Evolutionary conservation across 1,284 basidiomycete genomes (phyloP).

Genomic region (Hortiboletus rubellus): DNA sequence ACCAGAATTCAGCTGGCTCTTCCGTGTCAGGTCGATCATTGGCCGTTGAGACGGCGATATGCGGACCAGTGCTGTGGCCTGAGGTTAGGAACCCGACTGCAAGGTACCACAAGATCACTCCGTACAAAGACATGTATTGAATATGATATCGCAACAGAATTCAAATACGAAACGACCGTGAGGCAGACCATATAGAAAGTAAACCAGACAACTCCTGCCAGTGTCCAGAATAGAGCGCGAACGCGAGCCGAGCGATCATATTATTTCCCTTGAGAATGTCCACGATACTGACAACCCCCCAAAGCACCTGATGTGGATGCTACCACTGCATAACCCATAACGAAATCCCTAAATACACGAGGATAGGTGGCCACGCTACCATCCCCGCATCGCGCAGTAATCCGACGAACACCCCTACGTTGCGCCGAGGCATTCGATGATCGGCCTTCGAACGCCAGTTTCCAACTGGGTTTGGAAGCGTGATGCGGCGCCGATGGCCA

Average conservation of each 20-base stretch:
- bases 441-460: conserved; percentile 5
- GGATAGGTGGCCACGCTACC: conserved; percentile 40
- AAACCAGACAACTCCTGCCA: not conserved
- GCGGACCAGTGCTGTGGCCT: not conserved
- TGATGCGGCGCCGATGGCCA: conserved; percentile 32
- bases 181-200: not conserved
- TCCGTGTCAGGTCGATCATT: not conserved
- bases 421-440: conserved; percentile 12
- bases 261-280: not conserved
- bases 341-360: conserved; percentile 24
- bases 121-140: not conserved
- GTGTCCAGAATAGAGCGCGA: not conserved
- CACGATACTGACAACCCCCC: not conserved
- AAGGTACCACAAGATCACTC: not conserved
- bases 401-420: conserved; percentile 34
- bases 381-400: conserved; percentile 34
- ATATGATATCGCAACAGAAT: not conserved
- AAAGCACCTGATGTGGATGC: not conserved
- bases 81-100: not conserved
- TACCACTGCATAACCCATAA: conserved; percentile 33
- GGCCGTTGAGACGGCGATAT: conserved; percentile 1
- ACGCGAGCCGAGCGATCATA: not conserved
- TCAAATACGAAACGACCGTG: not conserved
- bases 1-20: not conserved
- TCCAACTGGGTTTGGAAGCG: conserved; percentile 22